phyloP scores from a whole-genome alignment of 2,329 filamentous ascomycete species.

The Monosporascus sp. region DNA sequence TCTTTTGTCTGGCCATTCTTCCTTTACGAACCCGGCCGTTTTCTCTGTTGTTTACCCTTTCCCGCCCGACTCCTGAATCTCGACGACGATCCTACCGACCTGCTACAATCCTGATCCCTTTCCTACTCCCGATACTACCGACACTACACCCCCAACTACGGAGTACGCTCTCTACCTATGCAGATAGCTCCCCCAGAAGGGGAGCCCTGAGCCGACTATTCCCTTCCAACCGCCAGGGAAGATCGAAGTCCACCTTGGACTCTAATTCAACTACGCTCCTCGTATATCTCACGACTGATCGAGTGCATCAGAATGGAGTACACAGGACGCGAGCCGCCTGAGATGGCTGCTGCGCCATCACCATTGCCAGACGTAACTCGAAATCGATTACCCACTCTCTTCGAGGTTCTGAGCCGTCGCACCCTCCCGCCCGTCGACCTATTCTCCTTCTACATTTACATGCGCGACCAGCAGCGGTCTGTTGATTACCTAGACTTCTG shows the following conservation, averaged over 20 bases:
- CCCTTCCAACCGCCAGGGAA: too few relatives aligned
- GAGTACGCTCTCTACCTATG: too few relatives aligned
- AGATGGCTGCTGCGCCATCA: conserved; percentile 38
- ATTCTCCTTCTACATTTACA: conserved; percentile 99
- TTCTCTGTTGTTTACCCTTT: too few relatives aligned
- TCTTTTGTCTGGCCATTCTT: too few relatives aligned
- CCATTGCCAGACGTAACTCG: conserved; percentile 58
- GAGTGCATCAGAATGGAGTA: conserved; percentile 31
- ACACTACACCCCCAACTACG: too few relatives aligned
- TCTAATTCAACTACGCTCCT: conserved; percentile 1
- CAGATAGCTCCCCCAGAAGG: too few relatives aligned
- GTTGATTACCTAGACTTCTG: conserved; percentile 99
- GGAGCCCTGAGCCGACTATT: too few relatives aligned
- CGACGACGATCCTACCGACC: too few relatives aligned
- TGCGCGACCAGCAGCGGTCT: conserved; percentile 96
- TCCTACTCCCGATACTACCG: too few relatives aligned
- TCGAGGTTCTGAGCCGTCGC: conserved; percentile 88
- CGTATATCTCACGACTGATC: conserved; percentile 1
- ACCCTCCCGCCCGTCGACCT: conserved; percentile 95
- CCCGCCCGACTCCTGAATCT: too few relatives aligned
- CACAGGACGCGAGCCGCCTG: conserved; percentile 11
- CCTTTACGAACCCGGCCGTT: too few relatives aligned
- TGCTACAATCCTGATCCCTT: too few relatives aligned
- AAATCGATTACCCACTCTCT: conserved; percentile 87
- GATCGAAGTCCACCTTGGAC: not conserved